Percentiles rank a stretch among this genome's conserved stretches.
phyloP scores from a whole-genome alignment of 139 green algal species.

The Gonium pectorale region DNA sequence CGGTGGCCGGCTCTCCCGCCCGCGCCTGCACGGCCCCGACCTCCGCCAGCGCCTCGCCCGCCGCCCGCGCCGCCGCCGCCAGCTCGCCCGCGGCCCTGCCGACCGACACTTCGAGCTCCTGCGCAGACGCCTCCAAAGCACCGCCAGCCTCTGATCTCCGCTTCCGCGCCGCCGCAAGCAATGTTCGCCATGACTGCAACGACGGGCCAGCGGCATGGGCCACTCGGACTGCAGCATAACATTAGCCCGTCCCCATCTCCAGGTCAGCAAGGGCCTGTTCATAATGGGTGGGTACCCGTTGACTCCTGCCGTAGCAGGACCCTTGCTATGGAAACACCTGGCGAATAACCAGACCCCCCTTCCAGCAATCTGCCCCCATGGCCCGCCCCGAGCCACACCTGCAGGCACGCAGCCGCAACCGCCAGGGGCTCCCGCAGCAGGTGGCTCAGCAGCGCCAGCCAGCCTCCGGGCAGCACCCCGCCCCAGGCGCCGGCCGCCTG shows the following conservation, averaged over 20 bases:
- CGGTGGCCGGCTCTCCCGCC: not conserved
- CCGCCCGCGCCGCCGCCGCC: not conserved
- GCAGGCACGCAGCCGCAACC: not conserved
- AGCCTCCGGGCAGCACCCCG: slow-evolving; percentile 18
- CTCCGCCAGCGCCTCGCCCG: not conserved
- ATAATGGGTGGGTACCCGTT: no score
- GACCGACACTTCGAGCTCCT: not conserved
- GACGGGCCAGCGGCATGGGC: not conserved
- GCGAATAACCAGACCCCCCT: not conserved
- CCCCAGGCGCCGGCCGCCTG: not conserved
- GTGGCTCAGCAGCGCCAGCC: not conserved
- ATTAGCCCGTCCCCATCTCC: not conserved
- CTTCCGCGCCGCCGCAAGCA: not conserved
- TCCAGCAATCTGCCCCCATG: not conserved
- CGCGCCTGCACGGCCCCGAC: not conserved
- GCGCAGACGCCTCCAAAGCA: not conserved
- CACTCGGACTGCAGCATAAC: no score
- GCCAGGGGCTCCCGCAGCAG: slow-evolving; percentile 22
- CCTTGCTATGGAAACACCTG: not conserved
- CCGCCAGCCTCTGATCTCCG: not conserved
- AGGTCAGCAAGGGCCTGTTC: no score
- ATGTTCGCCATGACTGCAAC: slow-evolving; percentile 12
- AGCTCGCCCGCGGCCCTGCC: not conserved
- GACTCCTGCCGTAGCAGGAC: not conserved
- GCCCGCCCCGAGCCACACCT: not conserved